phyloP scores from a whole-genome alignment of 2,329 filamentous ascomycete genomes.

The Monilinia fructigena region DNA sequence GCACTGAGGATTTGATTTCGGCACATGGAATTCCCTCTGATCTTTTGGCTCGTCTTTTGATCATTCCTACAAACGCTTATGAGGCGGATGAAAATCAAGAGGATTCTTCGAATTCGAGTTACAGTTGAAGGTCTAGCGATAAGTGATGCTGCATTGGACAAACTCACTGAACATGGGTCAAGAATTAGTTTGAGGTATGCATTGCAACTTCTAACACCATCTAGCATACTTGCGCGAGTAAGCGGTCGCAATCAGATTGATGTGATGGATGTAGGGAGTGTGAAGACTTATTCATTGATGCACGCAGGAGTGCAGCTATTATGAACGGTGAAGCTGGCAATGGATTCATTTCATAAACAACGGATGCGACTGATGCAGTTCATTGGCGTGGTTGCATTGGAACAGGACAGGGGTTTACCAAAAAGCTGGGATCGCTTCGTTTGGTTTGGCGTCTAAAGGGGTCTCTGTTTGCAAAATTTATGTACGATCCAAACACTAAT shows the following conservation, averaged over 20 bases:
- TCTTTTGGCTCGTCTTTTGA: conserved; percentile 88
- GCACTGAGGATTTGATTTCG: conserved; percentile 76
- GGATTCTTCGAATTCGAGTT: conserved; percentile 82
- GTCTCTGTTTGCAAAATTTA: conserved; percentile 25
- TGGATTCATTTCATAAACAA: conserved; percentile 50
- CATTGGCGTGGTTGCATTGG: conserved; percentile 15
- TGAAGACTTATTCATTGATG: conserved; percentile 81
- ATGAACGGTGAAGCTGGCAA: conserved; percentile 61
- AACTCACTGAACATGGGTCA: conserved; percentile 81
- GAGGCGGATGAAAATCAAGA: conserved; percentile 87
- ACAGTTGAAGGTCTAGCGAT: conserved; percentile 79
- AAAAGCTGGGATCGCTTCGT: conserved; percentile 25
- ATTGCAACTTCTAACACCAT: conserved; percentile 70
- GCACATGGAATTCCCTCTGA: conserved; percentile 94
- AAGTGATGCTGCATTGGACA: conserved; percentile 79
- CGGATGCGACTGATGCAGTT: conserved; percentile 20
- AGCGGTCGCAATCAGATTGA: conserved; percentile 76
- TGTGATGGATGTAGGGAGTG: conserved; percentile 75
- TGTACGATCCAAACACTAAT: conserved; percentile 21
- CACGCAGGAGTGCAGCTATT: conserved; percentile 71
- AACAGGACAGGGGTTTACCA: conserved; percentile 23
- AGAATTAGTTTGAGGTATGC: conserved; percentile 90
- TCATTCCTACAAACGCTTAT: conserved; percentile 92
- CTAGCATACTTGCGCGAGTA: conserved; percentile 81
- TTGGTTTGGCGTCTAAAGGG: conserved; percentile 25